A percentile compares a stretch with the other conserved stretches of the same genome.
Conservation (phyloP, 768 basidiomycete species). For the Tylopilus balloui region DNA sequence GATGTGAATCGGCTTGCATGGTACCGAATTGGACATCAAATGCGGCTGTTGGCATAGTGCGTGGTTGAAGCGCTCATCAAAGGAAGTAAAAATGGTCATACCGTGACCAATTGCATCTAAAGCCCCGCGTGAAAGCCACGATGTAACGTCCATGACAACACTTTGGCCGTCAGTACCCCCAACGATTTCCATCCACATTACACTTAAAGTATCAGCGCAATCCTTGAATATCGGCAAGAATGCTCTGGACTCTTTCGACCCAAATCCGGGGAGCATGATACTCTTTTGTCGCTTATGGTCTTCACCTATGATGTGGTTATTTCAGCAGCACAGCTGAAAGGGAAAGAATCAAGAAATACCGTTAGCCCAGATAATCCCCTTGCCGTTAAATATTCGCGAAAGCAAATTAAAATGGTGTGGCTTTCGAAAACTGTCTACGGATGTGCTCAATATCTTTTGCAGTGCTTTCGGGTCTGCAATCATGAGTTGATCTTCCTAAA, state of each 20-base stretch:
- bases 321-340: slow-evolving; percentile 12
- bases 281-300: slow-evolving; percentile 50
- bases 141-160: slow-evolving; percentile 16
- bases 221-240: slow-evolving; percentile 47
- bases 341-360: slow-evolving; percentile 20
- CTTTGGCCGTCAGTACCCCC: neutral
- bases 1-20: neutral
- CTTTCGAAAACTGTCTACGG: slow-evolving; percentile 41
- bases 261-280: slow-evolving; percentile 54
- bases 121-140: slow-evolving; percentile 38
- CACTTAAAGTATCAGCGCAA: slow-evolving; percentile 21
- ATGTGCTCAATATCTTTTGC: slow-evolving; percentile 36
- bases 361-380: slow-evolving; percentile 37
- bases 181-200: slow-evolving; percentile 19
- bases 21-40: slow-evolving; percentile 36
- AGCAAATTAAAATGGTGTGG: slow-evolving; percentile 20
- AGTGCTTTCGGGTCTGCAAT: slow-evolving; percentile 45
- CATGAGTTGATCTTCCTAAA: slow-evolving; percentile 42
- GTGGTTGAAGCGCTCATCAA: too few species aligned
- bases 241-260: slow-evolving; percentile 43
- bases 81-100: neutral
- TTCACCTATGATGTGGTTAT: slow-evolving; percentile 21
- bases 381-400: slow-evolving; percentile 21
- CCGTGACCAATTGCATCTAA: slow-evolving; percentile 47
- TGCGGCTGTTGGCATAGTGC: slow-evolving; percentile 29